Evolutionary conservation across 2,329 filamentous ascomycete genomes (phyloP).

Genomic region (Tolypocladium amazonense): DNA sequence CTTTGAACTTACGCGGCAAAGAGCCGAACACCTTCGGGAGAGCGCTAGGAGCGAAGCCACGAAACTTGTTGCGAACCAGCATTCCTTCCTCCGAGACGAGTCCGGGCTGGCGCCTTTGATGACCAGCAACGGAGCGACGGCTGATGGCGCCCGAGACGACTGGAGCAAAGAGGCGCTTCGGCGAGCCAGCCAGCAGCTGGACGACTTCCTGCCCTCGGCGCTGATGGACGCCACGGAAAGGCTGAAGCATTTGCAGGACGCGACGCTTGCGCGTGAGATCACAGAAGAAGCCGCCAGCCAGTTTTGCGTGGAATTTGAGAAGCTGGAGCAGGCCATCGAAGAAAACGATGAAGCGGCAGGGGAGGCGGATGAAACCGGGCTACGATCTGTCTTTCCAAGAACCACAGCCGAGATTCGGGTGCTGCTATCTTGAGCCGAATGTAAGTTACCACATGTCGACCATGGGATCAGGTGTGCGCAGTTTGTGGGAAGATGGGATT

Average conservation of each 20-base stretch:
- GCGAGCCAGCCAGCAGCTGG: slow-evolving; percentile 63
- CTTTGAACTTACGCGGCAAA: slow-evolving; percentile 53
- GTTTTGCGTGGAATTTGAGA: slow-evolving; percentile 79
- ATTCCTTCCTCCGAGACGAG: slow-evolving; percentile 59
- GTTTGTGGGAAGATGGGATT: background rate
- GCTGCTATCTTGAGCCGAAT: slow-evolving; percentile 29
- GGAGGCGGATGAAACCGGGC: slow-evolving; percentile 12
- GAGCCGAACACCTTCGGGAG: slow-evolving; percentile 43
- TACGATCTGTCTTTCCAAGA: slow-evolving; percentile 39
- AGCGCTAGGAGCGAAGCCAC: slow-evolving; percentile 43
- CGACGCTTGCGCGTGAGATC: slow-evolving; percentile 59
- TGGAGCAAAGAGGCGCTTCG: slow-evolving; percentile 45
- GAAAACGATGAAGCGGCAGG: slow-evolving; percentile 24
- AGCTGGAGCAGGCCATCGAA: slow-evolving; percentile 39
- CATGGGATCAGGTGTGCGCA: background rate
- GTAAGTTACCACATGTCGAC: background rate
- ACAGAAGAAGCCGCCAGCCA: slow-evolving; percentile 73
- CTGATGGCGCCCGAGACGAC: slow-evolving; percentile 19
- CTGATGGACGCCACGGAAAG: slow-evolving; percentile 86
- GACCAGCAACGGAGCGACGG: slow-evolving; percentile 33
- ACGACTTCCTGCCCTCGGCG: slow-evolving; percentile 86
- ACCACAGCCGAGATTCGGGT: slow-evolving; percentile 51
- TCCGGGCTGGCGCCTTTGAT: slow-evolving; percentile 64
- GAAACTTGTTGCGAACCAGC: slow-evolving; percentile 57
- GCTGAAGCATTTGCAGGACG: slow-evolving; percentile 62